phyloP scores from a whole-genome alignment of 2,329 filamentous ascomycete genomes.

The Karstenula rhodostoma region DNA sequence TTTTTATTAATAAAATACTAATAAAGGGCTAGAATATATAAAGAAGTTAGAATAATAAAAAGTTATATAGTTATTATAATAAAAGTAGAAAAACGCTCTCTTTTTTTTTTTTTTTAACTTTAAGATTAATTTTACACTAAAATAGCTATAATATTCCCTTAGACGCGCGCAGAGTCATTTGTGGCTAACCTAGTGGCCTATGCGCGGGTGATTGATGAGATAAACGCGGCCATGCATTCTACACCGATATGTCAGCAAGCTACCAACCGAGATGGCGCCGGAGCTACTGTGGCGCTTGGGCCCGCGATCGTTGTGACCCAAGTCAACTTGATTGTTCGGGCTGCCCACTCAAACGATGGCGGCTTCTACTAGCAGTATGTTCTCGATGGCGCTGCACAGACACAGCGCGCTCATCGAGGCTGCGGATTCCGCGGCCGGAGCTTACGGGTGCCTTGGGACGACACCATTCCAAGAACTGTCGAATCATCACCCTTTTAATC shows the following conservation, averaged over 20 bases:
- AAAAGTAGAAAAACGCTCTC: too few relatives aligned
- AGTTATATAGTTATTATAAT: too few relatives aligned
- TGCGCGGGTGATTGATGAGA: too few relatives aligned
- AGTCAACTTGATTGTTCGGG: background rate
- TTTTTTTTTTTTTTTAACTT: too few relatives aligned
- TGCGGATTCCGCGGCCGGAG: background rate
- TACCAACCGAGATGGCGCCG: conserved; percentile 7
- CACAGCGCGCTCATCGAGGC: background rate
- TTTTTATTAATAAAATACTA: too few relatives aligned
- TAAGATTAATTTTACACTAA: too few relatives aligned
- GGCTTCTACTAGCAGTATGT: background rate
- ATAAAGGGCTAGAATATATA: too few relatives aligned
- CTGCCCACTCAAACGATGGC: background rate
- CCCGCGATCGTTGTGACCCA: background rate
- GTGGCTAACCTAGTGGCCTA: too few relatives aligned
- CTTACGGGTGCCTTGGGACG: conserved; percentile 2
- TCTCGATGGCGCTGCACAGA: background rate
- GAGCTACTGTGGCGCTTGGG: conserved; percentile 8
- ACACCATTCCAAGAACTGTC: background rate
- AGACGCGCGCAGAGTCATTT: too few relatives aligned
- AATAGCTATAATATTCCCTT: too few relatives aligned
- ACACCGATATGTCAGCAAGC: conserved; percentile 14
- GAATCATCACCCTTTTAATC: background rate
- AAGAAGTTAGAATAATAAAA: too few relatives aligned
- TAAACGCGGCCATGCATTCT: background rate